A percentile compares a stretch with the other conserved stretches of the same genome.
Conservation (phyloP, 2,329 filamentous ascomycete genomes). For the Pseudogymnoascus sp. region DNA sequence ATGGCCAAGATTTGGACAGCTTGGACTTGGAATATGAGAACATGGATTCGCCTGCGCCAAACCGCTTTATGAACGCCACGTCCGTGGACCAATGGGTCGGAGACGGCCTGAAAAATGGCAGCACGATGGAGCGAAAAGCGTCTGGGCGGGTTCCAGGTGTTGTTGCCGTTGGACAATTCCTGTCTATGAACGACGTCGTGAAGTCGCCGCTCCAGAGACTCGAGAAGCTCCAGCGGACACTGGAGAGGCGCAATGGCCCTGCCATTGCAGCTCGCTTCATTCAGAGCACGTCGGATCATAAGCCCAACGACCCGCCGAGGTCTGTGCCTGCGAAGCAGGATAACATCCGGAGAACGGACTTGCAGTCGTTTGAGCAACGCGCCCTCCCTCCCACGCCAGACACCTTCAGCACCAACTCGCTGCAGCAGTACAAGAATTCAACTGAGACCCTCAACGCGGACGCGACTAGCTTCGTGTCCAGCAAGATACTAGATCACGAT, state of each 20-base stretch:
- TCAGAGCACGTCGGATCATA: neutral
- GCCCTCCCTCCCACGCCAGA: constrained; percentile 31
- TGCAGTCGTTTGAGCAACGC: constrained; percentile 25
- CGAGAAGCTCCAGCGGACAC: constrained; percentile 36
- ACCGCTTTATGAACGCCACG: neutral
- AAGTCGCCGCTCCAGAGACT: constrained; percentile 44
- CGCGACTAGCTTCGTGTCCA: neutral
- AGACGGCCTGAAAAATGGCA: constrained; percentile 17
- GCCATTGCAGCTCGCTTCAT: constrained; percentile 1
- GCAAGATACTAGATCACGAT: neutral
- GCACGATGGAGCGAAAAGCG: constrained; percentile 22
- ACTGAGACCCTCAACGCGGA: constrained; percentile 35
- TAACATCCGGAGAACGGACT: neutral
- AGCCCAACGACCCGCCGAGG: constrained; percentile 7
- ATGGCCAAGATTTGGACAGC: constrained; percentile 8
- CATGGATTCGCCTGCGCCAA: neutral
- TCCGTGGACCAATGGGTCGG: constrained; percentile 21
- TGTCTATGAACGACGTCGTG: constrained; percentile 39
- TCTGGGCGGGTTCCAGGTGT: constrained; percentile 2
- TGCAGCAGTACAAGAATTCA: constrained; percentile 40
- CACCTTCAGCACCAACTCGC: constrained; percentile 26
- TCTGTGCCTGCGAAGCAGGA: constrained; percentile 19
- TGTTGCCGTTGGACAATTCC: constrained; percentile 27
- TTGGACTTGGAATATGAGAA: constrained; percentile 2
- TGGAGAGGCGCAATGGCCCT: constrained; percentile 12